Conservation (phyloP, 495 filamentous ascomycete genomes). For the Xylaria telfairii region DNA sequence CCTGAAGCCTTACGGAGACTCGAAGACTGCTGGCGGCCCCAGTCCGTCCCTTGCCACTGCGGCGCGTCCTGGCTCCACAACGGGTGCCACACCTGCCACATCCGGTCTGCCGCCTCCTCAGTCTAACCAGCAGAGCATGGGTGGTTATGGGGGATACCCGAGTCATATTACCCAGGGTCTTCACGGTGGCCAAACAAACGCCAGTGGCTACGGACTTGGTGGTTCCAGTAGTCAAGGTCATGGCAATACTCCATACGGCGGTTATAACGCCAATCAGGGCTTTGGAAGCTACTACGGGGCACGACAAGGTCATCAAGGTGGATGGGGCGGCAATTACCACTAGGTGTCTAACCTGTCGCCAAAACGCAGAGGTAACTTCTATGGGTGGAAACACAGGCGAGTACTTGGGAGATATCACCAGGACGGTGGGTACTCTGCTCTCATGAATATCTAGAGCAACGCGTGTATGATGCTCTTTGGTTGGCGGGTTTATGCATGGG, state of each 20-base stretch:
- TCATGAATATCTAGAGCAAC: slow-evolving; percentile 35
- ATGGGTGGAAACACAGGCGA: slow-evolving; percentile 15
- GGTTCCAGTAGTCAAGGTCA: slow-evolving; percentile 69
- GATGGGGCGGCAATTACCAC: slow-evolving; percentile 77
- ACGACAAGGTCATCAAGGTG: slow-evolving; percentile 53
- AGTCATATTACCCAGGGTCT: slow-evolving; percentile 70
- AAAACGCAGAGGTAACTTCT: slow-evolving; percentile 21
- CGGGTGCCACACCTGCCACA: slow-evolving; percentile 73
- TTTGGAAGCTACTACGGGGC: slow-evolving; percentile 60
- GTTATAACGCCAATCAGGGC: slow-evolving; percentile 62
- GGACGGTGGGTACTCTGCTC: slow-evolving; percentile 31
- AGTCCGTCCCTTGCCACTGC: slow-evolving; percentile 85
- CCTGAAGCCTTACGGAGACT: slow-evolving; percentile 74
- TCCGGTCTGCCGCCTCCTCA: slow-evolving; percentile 76
- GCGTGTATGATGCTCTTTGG: slow-evolving; percentile 34
- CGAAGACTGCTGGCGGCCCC: slow-evolving; percentile 74
- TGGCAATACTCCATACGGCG: slow-evolving; percentile 54
- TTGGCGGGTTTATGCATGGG: slow-evolving; percentile 37
- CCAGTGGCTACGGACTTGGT: slow-evolving; percentile 72
- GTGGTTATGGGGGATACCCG: slow-evolving; percentile 76
- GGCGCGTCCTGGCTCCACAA: slow-evolving; percentile 82
- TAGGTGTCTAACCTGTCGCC: slow-evolving; percentile 38
- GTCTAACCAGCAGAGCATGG: slow-evolving; percentile 65
- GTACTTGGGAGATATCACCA: slow-evolving; percentile 21
- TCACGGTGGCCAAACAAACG: slow-evolving; percentile 66